Conservation (phyloP, 805 yeast genomes). For the Isabelozyma gotoi region DNA sequence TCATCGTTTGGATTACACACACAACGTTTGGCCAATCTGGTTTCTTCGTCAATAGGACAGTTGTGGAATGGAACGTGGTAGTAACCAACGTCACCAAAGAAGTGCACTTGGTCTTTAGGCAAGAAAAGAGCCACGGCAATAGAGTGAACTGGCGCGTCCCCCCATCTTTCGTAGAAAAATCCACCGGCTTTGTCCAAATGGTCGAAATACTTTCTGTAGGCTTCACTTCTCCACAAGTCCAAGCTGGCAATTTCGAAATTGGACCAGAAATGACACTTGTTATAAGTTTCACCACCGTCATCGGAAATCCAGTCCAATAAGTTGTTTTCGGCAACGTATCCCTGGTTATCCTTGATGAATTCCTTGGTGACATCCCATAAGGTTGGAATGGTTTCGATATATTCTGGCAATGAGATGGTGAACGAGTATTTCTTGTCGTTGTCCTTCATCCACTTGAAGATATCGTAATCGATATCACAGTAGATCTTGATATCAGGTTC, state of each 20-base stretch:
- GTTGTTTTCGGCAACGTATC: conserved; percentile 60
- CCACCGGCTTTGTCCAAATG: conserved; percentile 80
- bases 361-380: conserved; percentile 77
- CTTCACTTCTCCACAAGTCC: conserved; percentile 71
- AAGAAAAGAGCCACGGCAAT: conserved; percentile 81
- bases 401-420: conserved; percentile 80
- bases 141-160: conserved; percentile 91
- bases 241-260: conserved; percentile 81
- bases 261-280: conserved; percentile 89
- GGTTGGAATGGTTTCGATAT: conserved; percentile 80
- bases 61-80: conserved; percentile 78
- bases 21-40: conserved; percentile 65
- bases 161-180: conserved; percentile 93
- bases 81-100: conserved; percentile 84
- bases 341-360: conserved; percentile 60
- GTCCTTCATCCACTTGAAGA: conserved; percentile 76
- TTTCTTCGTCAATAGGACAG: conserved; percentile 69
- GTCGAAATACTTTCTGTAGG: conserved; percentile 70
- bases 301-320: conserved; percentile 69
- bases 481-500: conserved; percentile 81
- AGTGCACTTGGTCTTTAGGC: conserved; percentile 63
- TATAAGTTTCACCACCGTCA: conserved; percentile 67
- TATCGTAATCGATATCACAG: conserved; percentile 86
- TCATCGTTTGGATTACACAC: conserved; percentile 71
- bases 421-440: conserved; percentile 83